These are phyloP conservation scores for Phytophthora pisi DNA, from an alignment of 352 stramenopile genomes.

Conservation along the genomic window DNA sequence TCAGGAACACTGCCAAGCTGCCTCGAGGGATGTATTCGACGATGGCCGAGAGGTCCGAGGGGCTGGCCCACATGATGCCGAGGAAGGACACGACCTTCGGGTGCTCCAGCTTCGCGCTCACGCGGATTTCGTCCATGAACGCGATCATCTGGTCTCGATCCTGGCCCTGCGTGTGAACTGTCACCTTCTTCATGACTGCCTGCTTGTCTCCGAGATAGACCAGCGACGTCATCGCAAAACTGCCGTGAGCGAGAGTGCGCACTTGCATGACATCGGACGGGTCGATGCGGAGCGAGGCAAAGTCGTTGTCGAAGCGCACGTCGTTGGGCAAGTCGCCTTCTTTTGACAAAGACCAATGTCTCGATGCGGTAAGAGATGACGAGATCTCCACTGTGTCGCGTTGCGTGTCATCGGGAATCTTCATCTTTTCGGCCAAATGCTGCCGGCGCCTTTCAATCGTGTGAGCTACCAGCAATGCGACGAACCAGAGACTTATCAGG, in stretches of 20 bases:
- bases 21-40: slow-evolving; percentile 65
- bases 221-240: slow-evolving; percentile 43
- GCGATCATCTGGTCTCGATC: slow-evolving; percentile 37
- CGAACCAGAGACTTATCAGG: slow-evolving; percentile 46
- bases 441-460: slow-evolving; percentile 14
- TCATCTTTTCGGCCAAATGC: not conserved
- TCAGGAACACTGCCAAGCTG: slow-evolving; percentile 36
- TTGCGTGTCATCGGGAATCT: slow-evolving; percentile 11
- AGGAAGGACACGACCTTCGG: slow-evolving; percentile 61
- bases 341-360: slow-evolving; percentile 34
- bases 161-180: slow-evolving; percentile 27
- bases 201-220: slow-evolving; percentile 45
- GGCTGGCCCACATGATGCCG: slow-evolving; percentile 62
- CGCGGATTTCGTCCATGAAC: slow-evolving; percentile 76
- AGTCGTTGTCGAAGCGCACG: slow-evolving; percentile 37
- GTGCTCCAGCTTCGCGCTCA: slow-evolving; percentile 61
- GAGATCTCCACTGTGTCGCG: slow-evolving; percentile 27
- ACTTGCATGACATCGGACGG: slow-evolving; percentile 47
- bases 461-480: slow-evolving; percentile 35
- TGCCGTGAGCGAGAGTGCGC: slow-evolving; percentile 38
- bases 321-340: slow-evolving; percentile 37
- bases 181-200: slow-evolving; percentile 46
- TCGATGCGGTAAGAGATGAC: slow-evolving; percentile 26
- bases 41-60: slow-evolving; percentile 60
- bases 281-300: slow-evolving; percentile 42